These are phyloP conservation scores for Athelia psychrophila DNA, from an alignment of 1,284 basidiomycete species.

Conservation along the genomic window DNA sequence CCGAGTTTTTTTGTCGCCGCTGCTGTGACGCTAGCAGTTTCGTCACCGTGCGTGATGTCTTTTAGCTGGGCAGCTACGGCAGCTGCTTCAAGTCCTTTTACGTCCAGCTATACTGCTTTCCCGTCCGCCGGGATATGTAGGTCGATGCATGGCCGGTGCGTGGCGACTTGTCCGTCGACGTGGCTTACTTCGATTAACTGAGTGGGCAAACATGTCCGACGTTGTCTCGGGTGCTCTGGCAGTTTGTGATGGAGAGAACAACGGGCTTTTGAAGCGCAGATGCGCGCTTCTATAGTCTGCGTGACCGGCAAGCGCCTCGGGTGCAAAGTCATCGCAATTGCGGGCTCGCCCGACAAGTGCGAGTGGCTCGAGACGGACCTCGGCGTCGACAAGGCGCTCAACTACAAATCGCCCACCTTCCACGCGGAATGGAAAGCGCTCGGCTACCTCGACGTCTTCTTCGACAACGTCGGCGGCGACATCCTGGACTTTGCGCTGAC, in stretches of 20 bases:
- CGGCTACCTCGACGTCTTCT: conserved; percentile 76
- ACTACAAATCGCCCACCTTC: conserved; percentile 85
- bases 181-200: too few species aligned
- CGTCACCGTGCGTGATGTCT: too few species aligned
- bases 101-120: too few species aligned
- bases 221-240: too few species aligned
- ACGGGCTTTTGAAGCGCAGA: conserved; percentile 87
- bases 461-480: conserved; percentile 88
- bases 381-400: conserved; percentile 79
- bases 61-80: not conserved
- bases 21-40: too few species aligned
- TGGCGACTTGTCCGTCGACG: too few species aligned
- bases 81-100: too few species aligned
- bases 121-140: too few species aligned
- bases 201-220: too few species aligned
- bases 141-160: too few species aligned
- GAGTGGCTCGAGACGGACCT: conserved; percentile 78
- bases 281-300: conserved; percentile 76
- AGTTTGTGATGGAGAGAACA: conserved; percentile 76
- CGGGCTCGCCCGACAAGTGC: conserved; percentile 79
- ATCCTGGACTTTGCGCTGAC: conserved; percentile 77
- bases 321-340: conserved; percentile 76
- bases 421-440: conserved; percentile 59
- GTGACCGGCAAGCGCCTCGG: conserved; percentile 77
- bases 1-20: conserved; percentile 52